These are phyloP conservation scores for Neurospora sp. DNA, from an alignment of 495 filamentous ascomycete species.

Conservation along the genomic window DNA sequence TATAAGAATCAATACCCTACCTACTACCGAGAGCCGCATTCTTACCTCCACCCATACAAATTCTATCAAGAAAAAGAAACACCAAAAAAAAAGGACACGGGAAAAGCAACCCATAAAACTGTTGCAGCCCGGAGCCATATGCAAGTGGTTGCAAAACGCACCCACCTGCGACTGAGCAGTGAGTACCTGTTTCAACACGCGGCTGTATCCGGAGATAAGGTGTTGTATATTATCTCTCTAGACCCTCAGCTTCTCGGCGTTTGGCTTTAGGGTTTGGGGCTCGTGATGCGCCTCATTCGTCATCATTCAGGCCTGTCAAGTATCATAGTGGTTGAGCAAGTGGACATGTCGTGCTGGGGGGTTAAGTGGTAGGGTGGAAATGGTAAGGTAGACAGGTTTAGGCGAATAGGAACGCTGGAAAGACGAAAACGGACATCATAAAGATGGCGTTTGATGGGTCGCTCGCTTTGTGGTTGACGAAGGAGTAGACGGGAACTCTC, in stretches of 20 bases:
- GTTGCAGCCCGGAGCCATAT: not conserved
- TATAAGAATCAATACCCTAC: not conserved
- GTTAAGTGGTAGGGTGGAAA: not conserved
- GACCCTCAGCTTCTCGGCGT: not conserved
- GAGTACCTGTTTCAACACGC: not conserved
- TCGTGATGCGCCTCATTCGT: not conserved
- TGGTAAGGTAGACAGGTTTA: not conserved
- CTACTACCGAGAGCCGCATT: not conserved
- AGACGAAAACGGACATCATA: not conserved
- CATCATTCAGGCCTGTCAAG: not conserved
- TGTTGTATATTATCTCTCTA: not conserved
- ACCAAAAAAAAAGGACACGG: not conserved
- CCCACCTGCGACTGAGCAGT: not conserved
- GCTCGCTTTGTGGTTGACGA: not conserved
- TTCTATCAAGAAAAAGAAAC: not conserved
- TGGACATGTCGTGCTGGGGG: not conserved
- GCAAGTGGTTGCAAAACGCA: not conserved
- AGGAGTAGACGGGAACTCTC: not conserved
- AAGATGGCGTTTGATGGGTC: not conserved
- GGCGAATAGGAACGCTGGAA: not conserved
- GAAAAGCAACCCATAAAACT: not conserved
- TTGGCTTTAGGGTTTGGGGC: not conserved
- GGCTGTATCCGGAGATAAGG: not conserved
- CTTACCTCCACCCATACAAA: not conserved
- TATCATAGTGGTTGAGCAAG: not conserved